Conservation (phyloP, 768 basidiomycete species). For the Agaricus blazei region DNA sequence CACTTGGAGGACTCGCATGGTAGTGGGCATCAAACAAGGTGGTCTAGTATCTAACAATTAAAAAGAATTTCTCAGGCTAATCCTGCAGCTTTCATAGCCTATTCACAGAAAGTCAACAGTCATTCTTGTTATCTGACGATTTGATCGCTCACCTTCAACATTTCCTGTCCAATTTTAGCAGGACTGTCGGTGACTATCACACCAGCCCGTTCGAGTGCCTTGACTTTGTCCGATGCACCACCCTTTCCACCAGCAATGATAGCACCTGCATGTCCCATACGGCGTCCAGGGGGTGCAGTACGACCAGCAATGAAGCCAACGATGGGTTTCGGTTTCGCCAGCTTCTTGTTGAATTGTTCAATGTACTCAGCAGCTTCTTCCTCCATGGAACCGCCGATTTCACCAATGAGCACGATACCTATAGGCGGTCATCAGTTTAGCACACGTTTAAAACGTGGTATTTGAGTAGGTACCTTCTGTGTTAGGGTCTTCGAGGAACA, state of each 20-base stretch:
- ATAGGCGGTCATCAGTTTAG: constrained; percentile 3
- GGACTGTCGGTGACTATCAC: constrained; percentile 93
- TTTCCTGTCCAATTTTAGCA: constrained; percentile 86
- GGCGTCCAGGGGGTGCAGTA: constrained; percentile 94
- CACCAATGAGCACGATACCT: constrained; percentile 98
- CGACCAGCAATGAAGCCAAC: constrained; percentile 98
- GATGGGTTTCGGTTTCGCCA: constrained; percentile 85
- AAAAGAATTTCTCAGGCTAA: constrained; percentile 36
- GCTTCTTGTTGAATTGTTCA: constrained; percentile 87
- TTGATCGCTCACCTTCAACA: constrained; percentile 66
- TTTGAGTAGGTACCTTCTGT: constrained; percentile 65
- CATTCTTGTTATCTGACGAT: neutral
- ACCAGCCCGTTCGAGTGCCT: constrained; percentile 85
- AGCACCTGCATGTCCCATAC: constrained; percentile 98
- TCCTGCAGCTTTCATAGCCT: constrained; percentile 81
- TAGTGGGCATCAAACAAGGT: constrained; percentile 13
- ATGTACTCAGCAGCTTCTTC: constrained; percentile 98
- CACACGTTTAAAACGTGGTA: neutral
- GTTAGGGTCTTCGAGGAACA: constrained; percentile 90
- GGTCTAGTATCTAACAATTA: constrained; percentile 4
- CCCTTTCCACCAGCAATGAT: constrained; percentile 99
- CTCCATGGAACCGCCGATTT: constrained; percentile 99
- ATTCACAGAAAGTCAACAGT: constrained; percentile 2
- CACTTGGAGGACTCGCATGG: too few relatives aligned
- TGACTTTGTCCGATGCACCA: constrained; percentile 92